These are phyloP conservation scores for Podospora appendiculata DNA, from an alignment of 495 filamentous ascomycete species.

Conservation along the genomic window DNA sequence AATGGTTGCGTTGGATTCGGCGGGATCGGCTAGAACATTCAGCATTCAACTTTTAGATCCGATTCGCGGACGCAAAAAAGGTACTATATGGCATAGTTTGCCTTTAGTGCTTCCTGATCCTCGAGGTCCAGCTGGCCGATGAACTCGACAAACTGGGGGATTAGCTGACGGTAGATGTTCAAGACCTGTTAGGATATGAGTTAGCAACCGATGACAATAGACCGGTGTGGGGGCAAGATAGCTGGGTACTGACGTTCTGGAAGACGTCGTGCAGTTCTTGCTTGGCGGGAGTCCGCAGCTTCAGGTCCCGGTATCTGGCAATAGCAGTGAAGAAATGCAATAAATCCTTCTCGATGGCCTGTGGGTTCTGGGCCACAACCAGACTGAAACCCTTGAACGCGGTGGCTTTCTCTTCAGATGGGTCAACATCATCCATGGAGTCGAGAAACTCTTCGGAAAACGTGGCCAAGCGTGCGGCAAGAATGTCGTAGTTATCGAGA, in stretches of 20 bases:
- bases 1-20: not conserved
- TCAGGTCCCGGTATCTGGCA: slow-evolving; percentile 60
- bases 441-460: slow-evolving; percentile 77
- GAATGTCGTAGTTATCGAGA: slow-evolving; percentile 64
- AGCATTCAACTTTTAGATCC: not conserved
- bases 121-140: slow-evolving; percentile 56
- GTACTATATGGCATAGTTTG: slow-evolving; percentile 28
- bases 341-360: slow-evolving; percentile 82
- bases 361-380: slow-evolving; percentile 56
- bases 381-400: slow-evolving; percentile 72
- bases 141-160: slow-evolving; percentile 78
- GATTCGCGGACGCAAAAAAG: not conserved
- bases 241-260: slow-evolving; percentile 31
- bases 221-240: not conserved
- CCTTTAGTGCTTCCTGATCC: slow-evolving; percentile 47
- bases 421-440: slow-evolving; percentile 75
- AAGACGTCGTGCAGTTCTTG: slow-evolving; percentile 38
- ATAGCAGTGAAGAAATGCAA: slow-evolving; percentile 79
- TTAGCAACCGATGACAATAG: not conserved
- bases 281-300: slow-evolving; percentile 36
- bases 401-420: slow-evolving; percentile 69
- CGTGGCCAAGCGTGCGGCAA: slow-evolving; percentile 73
- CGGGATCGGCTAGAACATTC: not conserved
- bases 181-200: slow-evolving; percentile 49
- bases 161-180: slow-evolving; percentile 74